Evolutionary conservation across 306 rosid species (phyloP).

Genomic region (Glycine soja): DNA sequence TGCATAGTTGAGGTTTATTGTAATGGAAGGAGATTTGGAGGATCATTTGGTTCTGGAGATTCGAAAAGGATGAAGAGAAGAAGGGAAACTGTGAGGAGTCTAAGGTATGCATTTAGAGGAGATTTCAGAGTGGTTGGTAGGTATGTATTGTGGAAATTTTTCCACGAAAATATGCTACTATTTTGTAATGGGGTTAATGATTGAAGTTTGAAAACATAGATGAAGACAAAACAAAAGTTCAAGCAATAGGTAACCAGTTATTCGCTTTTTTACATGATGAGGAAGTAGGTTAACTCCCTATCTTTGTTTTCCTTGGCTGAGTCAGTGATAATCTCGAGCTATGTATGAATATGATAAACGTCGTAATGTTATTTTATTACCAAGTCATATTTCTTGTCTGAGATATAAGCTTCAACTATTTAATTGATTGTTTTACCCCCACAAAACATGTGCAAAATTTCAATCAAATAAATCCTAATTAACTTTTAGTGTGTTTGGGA

Average conservation of each 20-base stretch:
- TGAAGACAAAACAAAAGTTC: slow-evolving; percentile 39
- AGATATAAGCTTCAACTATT: neutral
- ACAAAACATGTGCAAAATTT: too few species aligned
- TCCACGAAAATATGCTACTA: neutral
- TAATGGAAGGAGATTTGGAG: slow-evolving; percentile 44
- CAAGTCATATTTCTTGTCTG: neutral
- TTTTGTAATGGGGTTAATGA: slow-evolving; percentile 32
- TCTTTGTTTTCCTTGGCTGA: slow-evolving; percentile 28
- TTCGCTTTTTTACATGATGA: slow-evolving; percentile 7
- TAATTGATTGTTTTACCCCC: too few species aligned
- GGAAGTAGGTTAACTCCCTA: slow-evolving; percentile 45
- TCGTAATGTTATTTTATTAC: neutral
- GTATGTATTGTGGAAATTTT: slow-evolving; percentile 29
- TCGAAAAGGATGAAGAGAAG: slow-evolving; percentile 39
- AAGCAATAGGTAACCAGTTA: slow-evolving; percentile 47
- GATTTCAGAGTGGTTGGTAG: slow-evolving; percentile 39
- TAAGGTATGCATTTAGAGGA: slow-evolving; percentile 24
- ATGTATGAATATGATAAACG: neutral
- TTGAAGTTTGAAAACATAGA: slow-evolving; percentile 51
- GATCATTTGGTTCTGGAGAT: slow-evolving; percentile 48
- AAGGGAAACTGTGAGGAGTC: slow-evolving; percentile 11
- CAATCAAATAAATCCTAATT: too few species aligned
- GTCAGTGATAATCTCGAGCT: slow-evolving; percentile 23
- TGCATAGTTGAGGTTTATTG: slow-evolving; percentile 42
- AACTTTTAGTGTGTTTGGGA: neutral